Percentiles rank a stretch among this genome's conserved stretches.
Conservation (phyloP, 805 yeast genomes). For the Blastobotrys americana region DNA sequence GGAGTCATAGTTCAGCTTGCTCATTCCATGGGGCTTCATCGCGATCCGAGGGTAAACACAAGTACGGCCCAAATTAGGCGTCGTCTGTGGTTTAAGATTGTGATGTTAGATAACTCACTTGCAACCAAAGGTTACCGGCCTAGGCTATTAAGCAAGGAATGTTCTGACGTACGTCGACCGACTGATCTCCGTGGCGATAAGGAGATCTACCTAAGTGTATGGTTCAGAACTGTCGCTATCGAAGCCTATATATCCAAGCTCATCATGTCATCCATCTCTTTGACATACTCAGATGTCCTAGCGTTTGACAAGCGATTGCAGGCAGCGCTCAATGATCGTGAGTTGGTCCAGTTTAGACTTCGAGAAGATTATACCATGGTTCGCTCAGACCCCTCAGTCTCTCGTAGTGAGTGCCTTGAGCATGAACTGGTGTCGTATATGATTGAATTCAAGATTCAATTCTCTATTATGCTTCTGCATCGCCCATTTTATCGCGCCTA, state of each 20-base stretch:
- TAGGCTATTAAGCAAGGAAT: background rate
- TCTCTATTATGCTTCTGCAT: background rate
- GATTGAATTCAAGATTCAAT: background rate
- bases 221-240: background rate
- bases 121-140: background rate
- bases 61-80: background rate
- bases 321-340: background rate
- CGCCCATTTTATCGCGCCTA: background rate
- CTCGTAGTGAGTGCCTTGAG: background rate
- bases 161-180: background rate
- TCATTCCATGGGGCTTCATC: background rate
- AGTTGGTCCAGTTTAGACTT: background rate
- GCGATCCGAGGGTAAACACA: background rate
- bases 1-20: background rate
- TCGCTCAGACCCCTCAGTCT: background rate
- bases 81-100: background rate
- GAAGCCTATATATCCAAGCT: background rate
- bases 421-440: background rate
- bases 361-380: background rate
- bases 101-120: background rate
- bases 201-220: background rate
- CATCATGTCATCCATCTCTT: background rate
- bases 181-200: background rate
- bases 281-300: background rate
- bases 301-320: background rate